These are phyloP conservation scores for Arachis hypogaea DNA, from an alignment of 306 rosid species.

Conservation along the genomic window DNA sequence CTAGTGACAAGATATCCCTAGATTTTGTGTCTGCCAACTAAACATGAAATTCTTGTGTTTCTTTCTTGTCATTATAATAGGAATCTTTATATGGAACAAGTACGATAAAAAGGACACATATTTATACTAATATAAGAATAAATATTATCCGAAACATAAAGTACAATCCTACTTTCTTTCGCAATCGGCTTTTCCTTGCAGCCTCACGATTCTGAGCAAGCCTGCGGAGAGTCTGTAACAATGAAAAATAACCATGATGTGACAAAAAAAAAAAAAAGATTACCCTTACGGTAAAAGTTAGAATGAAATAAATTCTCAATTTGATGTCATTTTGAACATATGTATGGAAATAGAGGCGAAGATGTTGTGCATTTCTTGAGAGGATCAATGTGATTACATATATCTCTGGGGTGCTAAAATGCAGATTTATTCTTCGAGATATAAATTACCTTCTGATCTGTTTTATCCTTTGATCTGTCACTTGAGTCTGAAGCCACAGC, in stretches of 20 bases:
- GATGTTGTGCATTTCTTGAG: neutral
- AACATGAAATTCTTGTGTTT: neutral
- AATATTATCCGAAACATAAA: neutral
- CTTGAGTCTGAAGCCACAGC: conserved; percentile 72
- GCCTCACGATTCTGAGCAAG: conserved; percentile 96
- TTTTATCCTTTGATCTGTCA: conserved; percentile 81
- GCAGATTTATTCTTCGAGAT: conserved; percentile 10
- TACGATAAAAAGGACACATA: neutral
- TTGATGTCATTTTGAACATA: neutral
- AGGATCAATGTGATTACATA: neutral
- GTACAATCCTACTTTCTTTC: conserved; percentile 67
- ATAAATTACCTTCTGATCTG: conserved; percentile 80
- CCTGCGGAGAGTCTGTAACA: conserved; percentile 78
- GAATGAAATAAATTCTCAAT: neutral
- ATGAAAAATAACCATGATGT: conserved; percentile 30
- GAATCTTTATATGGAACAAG: conserved; percentile 3
- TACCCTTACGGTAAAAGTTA: neutral
- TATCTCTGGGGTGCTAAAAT: neutral
- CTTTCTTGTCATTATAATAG: neutral
- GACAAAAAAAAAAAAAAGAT: neutral
- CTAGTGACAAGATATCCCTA: neutral
- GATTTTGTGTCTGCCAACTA: neutral
- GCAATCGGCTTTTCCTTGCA: conserved; percentile 85
- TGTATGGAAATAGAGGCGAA: neutral
- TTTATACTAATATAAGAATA: neutral